A percentile compares a stretch with the other conserved stretches of the same genome.
Conservation (phyloP, 768 basidiomycete genomes). For the Tricholomella constricta region DNA sequence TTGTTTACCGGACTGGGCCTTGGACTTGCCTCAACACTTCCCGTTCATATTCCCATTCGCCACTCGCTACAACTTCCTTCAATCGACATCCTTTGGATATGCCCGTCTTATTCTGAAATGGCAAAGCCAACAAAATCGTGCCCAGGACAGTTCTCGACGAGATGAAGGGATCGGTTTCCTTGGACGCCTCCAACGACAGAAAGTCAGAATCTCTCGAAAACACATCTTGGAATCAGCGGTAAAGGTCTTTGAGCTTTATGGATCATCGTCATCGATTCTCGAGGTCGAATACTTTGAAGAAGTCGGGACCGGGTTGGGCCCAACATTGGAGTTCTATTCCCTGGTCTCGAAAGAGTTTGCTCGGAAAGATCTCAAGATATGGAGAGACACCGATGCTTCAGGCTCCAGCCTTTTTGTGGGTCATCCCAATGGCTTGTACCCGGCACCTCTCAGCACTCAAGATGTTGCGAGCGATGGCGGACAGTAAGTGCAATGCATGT, state of each 20-base stretch:
- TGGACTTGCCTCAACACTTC: constrained; percentile 94
- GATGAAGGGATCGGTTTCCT: constrained; percentile 93
- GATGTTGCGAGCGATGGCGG: constrained; percentile 73
- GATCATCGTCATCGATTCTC: constrained; percentile 88
- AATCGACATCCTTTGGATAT: constrained; percentile 97
- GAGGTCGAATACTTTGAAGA: constrained; percentile 99
- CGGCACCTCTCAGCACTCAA: constrained; percentile 74
- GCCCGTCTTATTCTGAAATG: constrained; percentile 93
- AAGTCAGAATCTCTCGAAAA: constrained; percentile 93
- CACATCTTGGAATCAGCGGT: constrained; percentile 95
- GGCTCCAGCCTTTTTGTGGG: constrained; percentile 72
- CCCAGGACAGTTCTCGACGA: constrained; percentile 76
- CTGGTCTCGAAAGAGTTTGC: constrained; percentile 96
- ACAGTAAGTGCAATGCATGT: constrained; percentile 50
- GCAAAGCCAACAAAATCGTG: constrained; percentile 85
- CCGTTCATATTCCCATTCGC: constrained; percentile 99
- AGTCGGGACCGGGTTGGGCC: constrained; percentile 96
- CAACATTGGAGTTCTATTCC: constrained; percentile 98
- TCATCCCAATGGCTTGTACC: constrained; percentile 86
- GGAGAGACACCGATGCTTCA: constrained; percentile 81
- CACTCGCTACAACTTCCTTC: constrained; percentile 94
- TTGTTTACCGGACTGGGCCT: constrained; percentile 96
- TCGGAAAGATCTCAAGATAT: constrained; percentile 81
- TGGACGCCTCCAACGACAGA: constrained; percentile 90
- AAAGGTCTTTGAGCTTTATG: constrained; percentile 96